These are phyloP conservation scores for Leishmania gerbilli DNA, from an alignment of 208 protist genomes.

Conservation along the genomic window DNA sequence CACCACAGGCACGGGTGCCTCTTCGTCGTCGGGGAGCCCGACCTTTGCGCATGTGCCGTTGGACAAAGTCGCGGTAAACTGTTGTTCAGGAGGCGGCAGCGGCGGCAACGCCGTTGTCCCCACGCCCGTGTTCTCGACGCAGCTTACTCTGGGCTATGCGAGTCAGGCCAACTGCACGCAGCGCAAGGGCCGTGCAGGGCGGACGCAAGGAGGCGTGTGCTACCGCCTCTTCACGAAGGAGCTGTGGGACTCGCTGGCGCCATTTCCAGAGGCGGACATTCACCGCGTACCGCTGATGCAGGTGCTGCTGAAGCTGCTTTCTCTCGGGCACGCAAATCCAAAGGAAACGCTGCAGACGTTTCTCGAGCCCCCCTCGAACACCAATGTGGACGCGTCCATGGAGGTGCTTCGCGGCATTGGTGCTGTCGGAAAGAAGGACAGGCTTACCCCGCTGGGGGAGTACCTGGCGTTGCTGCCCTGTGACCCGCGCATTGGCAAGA, in stretches of 20 bases:
- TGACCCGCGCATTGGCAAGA: conserved; percentile 90
- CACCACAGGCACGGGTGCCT: not conserved
- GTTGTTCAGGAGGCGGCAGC: not conserved
- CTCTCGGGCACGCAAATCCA: conserved; percentile 65
- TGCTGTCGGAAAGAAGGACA: conserved; percentile 48
- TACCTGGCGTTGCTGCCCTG: conserved; percentile 89
- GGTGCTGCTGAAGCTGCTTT: conserved; percentile 87
- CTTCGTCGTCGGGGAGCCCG: not conserved
- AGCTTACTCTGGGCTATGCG: conserved; percentile 72
- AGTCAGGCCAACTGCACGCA: conserved; percentile 98
- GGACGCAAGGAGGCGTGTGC: conserved; percentile 97
- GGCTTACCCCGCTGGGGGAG: conserved; percentile 86
- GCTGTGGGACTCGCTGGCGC: conserved; percentile 59
- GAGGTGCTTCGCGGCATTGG: conserved; percentile 61
- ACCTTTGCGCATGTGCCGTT: conserved; percentile 8
- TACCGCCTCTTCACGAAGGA: conserved; percentile 96
- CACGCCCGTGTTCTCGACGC: conserved; percentile 58
- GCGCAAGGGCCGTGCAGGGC: conserved; percentile 98
- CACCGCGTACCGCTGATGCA: conserved; percentile 93
- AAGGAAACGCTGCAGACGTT: conserved; percentile 75
- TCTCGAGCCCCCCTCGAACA: conserved; percentile 66
- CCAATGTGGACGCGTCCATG: conserved; percentile 70
- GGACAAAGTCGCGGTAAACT: not conserved
- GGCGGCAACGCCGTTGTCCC: not conserved
- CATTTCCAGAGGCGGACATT: conserved; percentile 92